Evolutionary conservation across 306 rosid species (phyloP).

Genomic region (Vigna hirtella): DNA sequence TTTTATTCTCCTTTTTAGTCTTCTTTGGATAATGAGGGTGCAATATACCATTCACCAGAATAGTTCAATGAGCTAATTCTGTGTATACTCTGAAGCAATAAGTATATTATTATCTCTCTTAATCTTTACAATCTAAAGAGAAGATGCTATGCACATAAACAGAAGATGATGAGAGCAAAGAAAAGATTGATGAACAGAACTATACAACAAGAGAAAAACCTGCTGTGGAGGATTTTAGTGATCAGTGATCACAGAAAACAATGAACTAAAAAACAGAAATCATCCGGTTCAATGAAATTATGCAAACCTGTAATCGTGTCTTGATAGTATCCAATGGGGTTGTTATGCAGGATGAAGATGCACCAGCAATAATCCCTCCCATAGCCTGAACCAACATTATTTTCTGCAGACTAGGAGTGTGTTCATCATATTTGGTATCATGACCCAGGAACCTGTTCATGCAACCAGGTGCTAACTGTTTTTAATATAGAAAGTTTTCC

Average conservation of each 20-base stretch:
- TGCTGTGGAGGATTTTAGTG: not conserved
- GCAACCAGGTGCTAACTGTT: slow-evolving; percentile 36
- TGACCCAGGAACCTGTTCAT: slow-evolving; percentile 61
- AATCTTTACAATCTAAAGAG: not conserved
- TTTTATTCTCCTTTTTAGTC: slow-evolving; percentile 9
- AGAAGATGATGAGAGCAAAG: not conserved
- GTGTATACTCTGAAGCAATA: not conserved
- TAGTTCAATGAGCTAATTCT: slow-evolving; percentile 8
- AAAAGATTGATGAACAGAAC: slow-evolving; percentile 1
- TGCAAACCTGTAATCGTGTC: slow-evolving; percentile 92
- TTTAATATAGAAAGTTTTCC: not conserved
- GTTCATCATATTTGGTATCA: slow-evolving; percentile 49
- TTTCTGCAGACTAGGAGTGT: slow-evolving; percentile 60
- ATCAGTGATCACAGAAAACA: slow-evolving; percentile 18
- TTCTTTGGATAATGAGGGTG: slow-evolving; percentile 8
- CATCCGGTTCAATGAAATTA: slow-evolving; percentile 10
- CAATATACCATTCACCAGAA: slow-evolving; percentile 23
- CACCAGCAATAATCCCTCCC: slow-evolving; percentile 91
- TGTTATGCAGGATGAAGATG: slow-evolving; percentile 86
- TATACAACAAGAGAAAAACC: not conserved
- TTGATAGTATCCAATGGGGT: slow-evolving; percentile 96
- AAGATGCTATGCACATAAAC: not conserved
- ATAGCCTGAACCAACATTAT: slow-evolving; percentile 80
- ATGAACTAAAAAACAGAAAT: slow-evolving; percentile 32
- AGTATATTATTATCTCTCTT: not conserved